Conservation (phyloP, 495 filamentous ascomycete species). For the Penicillium coffeae region DNA sequence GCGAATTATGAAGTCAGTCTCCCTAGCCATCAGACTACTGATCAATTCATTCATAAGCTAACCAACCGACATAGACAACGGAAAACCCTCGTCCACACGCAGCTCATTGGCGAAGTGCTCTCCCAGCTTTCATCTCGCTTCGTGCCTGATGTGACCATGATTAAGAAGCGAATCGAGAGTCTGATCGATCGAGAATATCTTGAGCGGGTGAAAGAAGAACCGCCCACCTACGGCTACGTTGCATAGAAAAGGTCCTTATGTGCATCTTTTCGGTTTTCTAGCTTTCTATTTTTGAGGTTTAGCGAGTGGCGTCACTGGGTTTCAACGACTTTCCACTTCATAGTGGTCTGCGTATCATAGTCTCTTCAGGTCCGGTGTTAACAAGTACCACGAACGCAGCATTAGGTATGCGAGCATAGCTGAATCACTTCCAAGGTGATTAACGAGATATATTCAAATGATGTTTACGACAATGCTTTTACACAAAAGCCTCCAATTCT, state of each 20-base stretch:
- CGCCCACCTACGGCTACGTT: constrained; percentile 73
- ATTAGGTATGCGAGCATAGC: neutral
- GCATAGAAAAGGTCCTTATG: constrained; percentile 38
- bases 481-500: too few species aligned
- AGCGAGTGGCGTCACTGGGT: constrained; percentile 26
- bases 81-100: constrained; percentile 73
- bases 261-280: neutral
- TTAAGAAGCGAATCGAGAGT: constrained; percentile 92
- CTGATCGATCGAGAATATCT: constrained; percentile 91
- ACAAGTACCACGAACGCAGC: too few species aligned
- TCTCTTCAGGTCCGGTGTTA: neutral
- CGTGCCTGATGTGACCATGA: constrained; percentile 81
- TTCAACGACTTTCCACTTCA: neutral
- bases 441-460: neutral
- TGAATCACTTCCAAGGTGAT: too few species aligned
- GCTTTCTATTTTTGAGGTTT: constrained; percentile 7
- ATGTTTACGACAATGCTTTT: neutral
- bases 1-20: constrained; percentile 87
- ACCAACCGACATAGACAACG: constrained; percentile 68
- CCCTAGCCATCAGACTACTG: neutral
- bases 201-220: constrained; percentile 73
- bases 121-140: constrained; percentile 74
- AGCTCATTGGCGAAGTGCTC: constrained; percentile 82
- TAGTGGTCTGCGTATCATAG: neutral
- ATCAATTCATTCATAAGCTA: constrained; percentile 12